Conservation (phyloP, 441 rosid species). For the Populus tomentosa region DNA sequence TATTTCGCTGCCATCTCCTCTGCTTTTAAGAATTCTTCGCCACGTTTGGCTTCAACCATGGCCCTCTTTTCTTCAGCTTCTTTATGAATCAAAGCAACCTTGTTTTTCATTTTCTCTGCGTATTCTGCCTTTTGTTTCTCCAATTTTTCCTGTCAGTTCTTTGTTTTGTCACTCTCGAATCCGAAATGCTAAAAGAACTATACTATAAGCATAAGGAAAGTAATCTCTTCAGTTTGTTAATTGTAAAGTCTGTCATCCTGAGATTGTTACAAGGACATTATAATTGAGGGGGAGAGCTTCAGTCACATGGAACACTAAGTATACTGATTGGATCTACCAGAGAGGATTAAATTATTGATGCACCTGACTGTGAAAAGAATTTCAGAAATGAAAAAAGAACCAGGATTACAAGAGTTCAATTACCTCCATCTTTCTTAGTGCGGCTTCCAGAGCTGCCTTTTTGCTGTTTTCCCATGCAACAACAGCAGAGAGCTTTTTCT, state of each 20-base stretch:
- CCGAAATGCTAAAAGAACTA: neutral
- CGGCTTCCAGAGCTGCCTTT: slow-evolving; percentile 60
- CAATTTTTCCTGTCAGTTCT: slow-evolving; percentile 50
- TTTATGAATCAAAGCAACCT: slow-evolving; percentile 59
- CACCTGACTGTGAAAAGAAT: neutral
- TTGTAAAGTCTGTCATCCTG: neutral
- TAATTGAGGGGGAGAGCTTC: neutral
- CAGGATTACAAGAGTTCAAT: neutral
- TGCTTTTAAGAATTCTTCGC: slow-evolving; percentile 76
- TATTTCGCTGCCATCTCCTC: slow-evolving; percentile 81
- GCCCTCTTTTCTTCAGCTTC: slow-evolving; percentile 87
- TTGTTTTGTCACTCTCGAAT: slow-evolving; percentile 7
- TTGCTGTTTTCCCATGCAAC: slow-evolving; percentile 73
- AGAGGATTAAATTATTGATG: neutral
- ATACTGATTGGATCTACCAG: neutral
- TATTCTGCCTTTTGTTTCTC: slow-evolving; percentile 83
- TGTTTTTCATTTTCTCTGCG: slow-evolving; percentile 80
- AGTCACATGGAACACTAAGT: neutral
- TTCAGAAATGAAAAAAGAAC: neutral
- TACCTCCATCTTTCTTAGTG: slow-evolving; percentile 67
- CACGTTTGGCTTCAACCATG: slow-evolving; percentile 66
- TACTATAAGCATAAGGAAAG: neutral
- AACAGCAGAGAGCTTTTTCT: slow-evolving; percentile 53
- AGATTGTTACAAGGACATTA: neutral
- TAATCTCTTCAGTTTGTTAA: neutral